Base-by-base conservation (phyloP, 768 basidiomycete species). In the Leccinum longicurvipes region DNA sequence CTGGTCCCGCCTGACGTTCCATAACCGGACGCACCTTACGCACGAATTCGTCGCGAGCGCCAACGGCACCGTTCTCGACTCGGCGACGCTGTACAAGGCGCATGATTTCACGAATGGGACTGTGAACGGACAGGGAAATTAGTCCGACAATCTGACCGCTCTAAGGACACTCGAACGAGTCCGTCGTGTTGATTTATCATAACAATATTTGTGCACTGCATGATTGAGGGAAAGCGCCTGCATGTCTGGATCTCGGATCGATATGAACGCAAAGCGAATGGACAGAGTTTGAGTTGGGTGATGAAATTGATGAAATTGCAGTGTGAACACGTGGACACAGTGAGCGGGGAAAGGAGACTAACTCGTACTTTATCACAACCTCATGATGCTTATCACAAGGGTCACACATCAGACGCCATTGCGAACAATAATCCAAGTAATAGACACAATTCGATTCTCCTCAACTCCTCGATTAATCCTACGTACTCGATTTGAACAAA, bases 21-120 rank as follows among this genome's bases (percentile, higher is more conserved):
- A 69, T 51, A 69, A 68, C 32, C 60, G 63, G 28, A 68, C 67
- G 8, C 67, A 68, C 24, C 55, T 68, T 36, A 69, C 67, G 4
- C 67, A 68, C 44, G 67, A 68, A 51, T 69, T 68, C 17, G 55
- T 67, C 21, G 63, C 67, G 34, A 68, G 67, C 29, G 67, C 67
- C 6, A 68, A 69, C n/a, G 67, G 67, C 19, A 61, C 47, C 12
- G 48, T 68, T 9, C 52, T 68, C 7, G 67, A 68, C 24, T 47
- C 52, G 1, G 67, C 61, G 9, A 63, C 65, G 0, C 48, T 69
- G 53, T 69, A 69, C 53, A 62, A 69, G 15, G 60, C 47, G 14
- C 67, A 69, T 42, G 24, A 65, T 5, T 60, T 57, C 39, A 50
- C 47, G 3, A 19, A 8, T 3, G 47, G 50, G 2, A 32, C 27